Base-by-base conservation (phyloP, 331 rosid genomes). In the Pyrus hybrid region DNA sequence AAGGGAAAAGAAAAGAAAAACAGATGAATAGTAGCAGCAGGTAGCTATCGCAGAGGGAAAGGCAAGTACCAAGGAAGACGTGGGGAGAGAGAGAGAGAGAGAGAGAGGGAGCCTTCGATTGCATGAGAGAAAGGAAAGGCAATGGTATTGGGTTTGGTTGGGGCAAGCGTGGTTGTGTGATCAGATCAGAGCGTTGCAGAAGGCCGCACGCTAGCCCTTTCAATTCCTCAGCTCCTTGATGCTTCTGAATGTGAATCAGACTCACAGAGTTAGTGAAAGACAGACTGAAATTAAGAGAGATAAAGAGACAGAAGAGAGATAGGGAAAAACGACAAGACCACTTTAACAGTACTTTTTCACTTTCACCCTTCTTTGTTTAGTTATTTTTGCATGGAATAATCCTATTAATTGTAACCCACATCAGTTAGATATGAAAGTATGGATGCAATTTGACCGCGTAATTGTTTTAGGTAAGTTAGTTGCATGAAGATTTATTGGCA, bases 41-140 rank as follows among this genome's bases (percentile, higher is more conserved):
- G 47, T 41, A 3, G 47, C 47, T 41, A 41, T 10, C 47, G 47
- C 47, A 41, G 58, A 14, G 8, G 58, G 58, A 43, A 37, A 74
- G 71, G 61, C 83, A 70, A 80, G 81, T 71, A 71, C 79, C 83
- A 77, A 77, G 80, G 80, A 80, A 53, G 58, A 18, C 83, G 79
- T 77, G 85, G 81, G 3, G 28, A 80, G 65, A 80, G 85, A 83
- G 66, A 78, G 77, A 73, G 77, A 81, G 25, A 64, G 56, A 49
- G 7, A 21, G 79, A 11, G 83, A 35, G 45, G 3, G 13, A 11
- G 12, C 61, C 79, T 79, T 81, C 85, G 82, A 84, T 84, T 79
- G 80, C 83, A 85, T 75, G 83, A 81, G 51, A 73, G 80, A 81
- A 85, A 82, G 74, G 70, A 76, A 76, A 79, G 76, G 78, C 74